Base-by-base conservation (phyloP, 2,329 filamentous ascomycete genomes). In the Ophiosphaerella narmari region DNA sequence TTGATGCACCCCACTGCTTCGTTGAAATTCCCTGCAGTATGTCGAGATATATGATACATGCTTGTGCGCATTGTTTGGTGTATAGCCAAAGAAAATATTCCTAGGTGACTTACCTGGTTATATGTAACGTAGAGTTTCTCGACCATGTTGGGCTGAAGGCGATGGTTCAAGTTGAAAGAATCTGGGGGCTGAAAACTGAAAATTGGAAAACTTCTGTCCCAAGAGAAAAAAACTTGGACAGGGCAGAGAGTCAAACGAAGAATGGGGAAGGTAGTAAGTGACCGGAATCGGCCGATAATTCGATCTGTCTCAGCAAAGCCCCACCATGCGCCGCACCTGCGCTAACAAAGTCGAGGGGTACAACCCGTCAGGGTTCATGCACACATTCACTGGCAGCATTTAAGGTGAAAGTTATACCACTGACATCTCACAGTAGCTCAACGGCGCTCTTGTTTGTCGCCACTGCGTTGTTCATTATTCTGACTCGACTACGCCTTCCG, bases 71-170 rank as follows among this genome's bases (percentile, higher is more conserved):
- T 36, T 36, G 34, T 18, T 14, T 18, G 34, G 24, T 11, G 13
- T 5, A n/a, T 24, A 14, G 23, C 12, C 4, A 14, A 11, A 23
- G 26, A 14, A n/a, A n/a, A 40, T 40, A 13, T 29, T 40, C 21
- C 38, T 24, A 18, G 23, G 35, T 55, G 51, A 66, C 70, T 49
- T 68, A 74, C 73, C 71, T 75, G 65, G 64, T 75, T 75, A 57
- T 75, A 75, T 34, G 73, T 74, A 52, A 75, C 70, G 65, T 75
- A 75, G 43, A 74, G 59, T 60, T 75, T 75, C 59, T 75, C 63
- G 43, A 74, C 71, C 73, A 75, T 75, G 42, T 38, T 71, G 56
- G 49, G 29, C 12, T 24, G 39, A 33, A 55, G 41, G 16, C 51
- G 43, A 21, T 21, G 32, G 33, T 26, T 32, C 42, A 14, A 21